Evolutionary conservation across 345 rosid genomes (phyloP).

Genomic region (Laguncularia racemosa): DNA sequence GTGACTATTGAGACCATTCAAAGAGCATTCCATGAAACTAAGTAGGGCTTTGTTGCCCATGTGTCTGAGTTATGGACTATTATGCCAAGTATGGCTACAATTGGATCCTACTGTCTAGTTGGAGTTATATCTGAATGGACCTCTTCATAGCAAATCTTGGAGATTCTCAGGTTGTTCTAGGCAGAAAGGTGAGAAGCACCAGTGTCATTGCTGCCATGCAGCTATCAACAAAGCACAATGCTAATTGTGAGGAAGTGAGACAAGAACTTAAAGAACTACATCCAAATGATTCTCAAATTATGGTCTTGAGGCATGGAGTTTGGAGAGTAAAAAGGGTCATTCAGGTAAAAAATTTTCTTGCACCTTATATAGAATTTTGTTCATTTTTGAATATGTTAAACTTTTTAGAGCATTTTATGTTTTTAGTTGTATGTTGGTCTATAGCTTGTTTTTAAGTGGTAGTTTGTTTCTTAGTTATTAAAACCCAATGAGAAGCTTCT

Average conservation of each 20-base stretch:
- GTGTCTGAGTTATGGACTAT: slow-evolving; percentile 63
- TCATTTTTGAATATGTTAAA: too few species aligned
- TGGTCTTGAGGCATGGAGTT: slow-evolving; percentile 75
- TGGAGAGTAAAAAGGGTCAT: slow-evolving; percentile 95
- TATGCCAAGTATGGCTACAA: slow-evolving; percentile 59
- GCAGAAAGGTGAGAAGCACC: slow-evolving; percentile 69
- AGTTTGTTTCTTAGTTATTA: too few species aligned
- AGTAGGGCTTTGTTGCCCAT: slow-evolving; percentile 70
- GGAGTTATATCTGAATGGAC: slow-evolving; percentile 72
- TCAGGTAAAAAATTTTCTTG: slow-evolving; percentile 46
- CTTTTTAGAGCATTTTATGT: too few species aligned
- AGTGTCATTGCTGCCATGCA: slow-evolving; percentile 71
- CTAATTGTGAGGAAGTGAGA: slow-evolving; percentile 67
- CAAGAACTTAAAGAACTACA: slow-evolving; percentile 77
- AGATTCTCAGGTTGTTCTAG: slow-evolving; percentile 78
- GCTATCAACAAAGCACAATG: slow-evolving; percentile 85
- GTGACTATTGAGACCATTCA: slow-evolving; percentile 63
- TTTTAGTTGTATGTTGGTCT: too few species aligned
- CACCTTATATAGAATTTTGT: too few species aligned
- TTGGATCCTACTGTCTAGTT: slow-evolving; percentile 83
- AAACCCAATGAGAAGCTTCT: too few species aligned
- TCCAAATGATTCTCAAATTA: slow-evolving; percentile 82
- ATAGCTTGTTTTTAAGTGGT: too few species aligned
- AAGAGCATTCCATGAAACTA: slow-evolving; percentile 65
- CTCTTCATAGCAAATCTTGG: slow-evolving; percentile 86